Evolutionary conservation across 768 basidiomycete genomes (phyloP).

Genomic region (Astraeus odoratus): DNA sequence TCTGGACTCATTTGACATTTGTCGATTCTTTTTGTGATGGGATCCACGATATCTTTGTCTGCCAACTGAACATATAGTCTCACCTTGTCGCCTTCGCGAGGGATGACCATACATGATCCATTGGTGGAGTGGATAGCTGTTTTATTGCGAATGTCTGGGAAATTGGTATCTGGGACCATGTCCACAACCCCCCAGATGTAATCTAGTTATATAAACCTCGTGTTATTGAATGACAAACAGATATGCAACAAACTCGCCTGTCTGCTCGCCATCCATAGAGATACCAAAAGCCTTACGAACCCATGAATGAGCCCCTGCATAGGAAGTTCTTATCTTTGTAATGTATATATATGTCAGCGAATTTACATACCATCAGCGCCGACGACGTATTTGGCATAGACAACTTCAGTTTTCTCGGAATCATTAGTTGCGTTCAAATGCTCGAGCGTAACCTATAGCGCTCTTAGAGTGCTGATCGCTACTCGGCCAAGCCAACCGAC

Average conservation of each 20-base stretch:
- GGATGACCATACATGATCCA: conserved; percentile 69
- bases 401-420: conserved; percentile 25
- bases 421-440: conserved; percentile 19
- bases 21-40: conserved; percentile 44
- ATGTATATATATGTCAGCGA: neutral
- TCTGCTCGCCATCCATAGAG: conserved; percentile 42
- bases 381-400: conserved; percentile 30
- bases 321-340: neutral
- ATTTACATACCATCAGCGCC: conserved; percentile 27
- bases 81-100: conserved; percentile 61
- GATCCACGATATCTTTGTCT: conserved; percentile 39
- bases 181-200: conserved; percentile 84
- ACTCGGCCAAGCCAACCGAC: conserved; percentile 6
- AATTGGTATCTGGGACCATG: conserved; percentile 60
- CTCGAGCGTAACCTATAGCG: conserved; percentile 17
- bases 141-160: conserved; percentile 68
- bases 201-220: conserved; percentile 30
- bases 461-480: neutral
- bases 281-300: conserved; percentile 39
- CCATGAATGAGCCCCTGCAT: conserved; percentile 39
- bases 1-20: conserved; percentile 44
- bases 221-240: no score
- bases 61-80: conserved; percentile 67
- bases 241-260: conserved; percentile 28
- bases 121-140: conserved; percentile 61